Evolutionary conservation across 768 basidiomycete species (phyloP), one percentile per base, ranked within the genome.

Genomic region (Scleroderma bovista): DNA sequence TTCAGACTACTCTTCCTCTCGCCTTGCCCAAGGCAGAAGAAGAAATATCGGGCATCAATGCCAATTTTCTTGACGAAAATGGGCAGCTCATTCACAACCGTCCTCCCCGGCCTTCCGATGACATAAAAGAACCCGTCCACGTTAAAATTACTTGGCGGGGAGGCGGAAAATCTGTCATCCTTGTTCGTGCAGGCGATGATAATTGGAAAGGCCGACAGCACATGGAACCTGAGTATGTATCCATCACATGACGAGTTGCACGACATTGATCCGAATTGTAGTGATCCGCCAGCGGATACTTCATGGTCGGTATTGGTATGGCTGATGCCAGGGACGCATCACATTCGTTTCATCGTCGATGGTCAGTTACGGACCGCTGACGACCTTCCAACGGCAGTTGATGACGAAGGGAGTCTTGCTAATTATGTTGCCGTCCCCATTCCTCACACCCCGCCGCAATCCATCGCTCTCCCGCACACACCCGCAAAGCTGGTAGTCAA

Each of bases 301-400:
- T 64, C 64, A 6, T 75, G 69, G 62, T 66, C 61, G 33, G 60
- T 70, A 5, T 64, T 63, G 57, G 69, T 84, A 23, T 60, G 73
- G 5, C 79, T 98, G 1, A 80, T 82, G 10, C 92, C 93, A 0
- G 95, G 95, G 15, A 93, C 93, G 0, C 93, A 97, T 62, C 89
- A 93, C 56, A 77, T 97, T 63, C 90, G 93, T 51, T 98, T 96
- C 75, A 80, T 97, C 56, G 89, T 98, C 52, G 95, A 98, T 65
- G 89, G 87, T 42, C 79, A 83, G 41, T 92, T 86, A 83, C 80
- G 86, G 53, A 80, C 87, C 7, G 80, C 86, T 2, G 78, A 85
- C 55, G 82, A 88, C 55, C 76, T 84, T n/a, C 87, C 89, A 6
- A 84, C 87, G 22, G 92, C 92, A 1, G 92, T 94, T 42, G 92